A percentile compares a stretch with the other conserved stretches of the same genome.
phyloP scores from a whole-genome alignment of 345 rosid genomes.

The Arabidopsis arenosa region DNA sequence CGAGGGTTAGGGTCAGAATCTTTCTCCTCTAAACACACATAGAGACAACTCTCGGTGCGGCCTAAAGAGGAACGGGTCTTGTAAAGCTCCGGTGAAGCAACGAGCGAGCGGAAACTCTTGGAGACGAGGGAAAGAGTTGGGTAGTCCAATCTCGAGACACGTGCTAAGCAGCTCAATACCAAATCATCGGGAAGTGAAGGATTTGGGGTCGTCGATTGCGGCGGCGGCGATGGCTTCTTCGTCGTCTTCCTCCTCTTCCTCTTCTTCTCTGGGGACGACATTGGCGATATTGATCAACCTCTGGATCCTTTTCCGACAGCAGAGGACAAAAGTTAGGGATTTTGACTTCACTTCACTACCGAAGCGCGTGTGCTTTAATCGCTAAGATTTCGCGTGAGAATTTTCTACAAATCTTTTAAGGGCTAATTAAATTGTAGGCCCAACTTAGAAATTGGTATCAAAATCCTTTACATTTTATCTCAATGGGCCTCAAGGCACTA shows the following conservation, averaged over 20 bases:
- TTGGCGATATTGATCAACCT: not conserved
- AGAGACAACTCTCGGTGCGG: slow-evolving; percentile 54
- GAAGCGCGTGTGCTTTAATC: not conserved
- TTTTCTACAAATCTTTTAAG: too few species aligned
- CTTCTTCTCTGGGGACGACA: slow-evolving; percentile 1
- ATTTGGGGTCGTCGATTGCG: not conserved
- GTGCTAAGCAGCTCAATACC: slow-evolving; percentile 60
- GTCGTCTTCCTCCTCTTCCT: not conserved
- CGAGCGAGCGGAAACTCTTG: slow-evolving; percentile 53
- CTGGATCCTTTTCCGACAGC: not conserved
- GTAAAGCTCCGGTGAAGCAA: slow-evolving; percentile 60
- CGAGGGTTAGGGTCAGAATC: slow-evolving; percentile 36
- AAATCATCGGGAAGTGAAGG: slow-evolving; percentile 65
- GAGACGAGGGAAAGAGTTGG: slow-evolving; percentile 68
- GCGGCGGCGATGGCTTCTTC: slow-evolving; percentile 1
- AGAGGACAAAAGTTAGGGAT: not conserved
- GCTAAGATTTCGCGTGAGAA: not conserved
- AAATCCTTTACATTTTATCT: not conserved
- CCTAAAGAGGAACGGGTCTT: slow-evolving; percentile 47
- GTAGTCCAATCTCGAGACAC: slow-evolving; percentile 58
- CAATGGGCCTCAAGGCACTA: not conserved
- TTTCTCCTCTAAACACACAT: slow-evolving; percentile 54
- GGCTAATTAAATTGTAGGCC: not conserved
- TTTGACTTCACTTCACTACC: not conserved
- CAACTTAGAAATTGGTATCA: not conserved